Percentiles rank a stretch among this genome's conserved stretches.
These are phyloP conservation scores for Centella asiatica DNA, from an alignment of 129 eudicot species.

Conservation along the genomic window DNA sequence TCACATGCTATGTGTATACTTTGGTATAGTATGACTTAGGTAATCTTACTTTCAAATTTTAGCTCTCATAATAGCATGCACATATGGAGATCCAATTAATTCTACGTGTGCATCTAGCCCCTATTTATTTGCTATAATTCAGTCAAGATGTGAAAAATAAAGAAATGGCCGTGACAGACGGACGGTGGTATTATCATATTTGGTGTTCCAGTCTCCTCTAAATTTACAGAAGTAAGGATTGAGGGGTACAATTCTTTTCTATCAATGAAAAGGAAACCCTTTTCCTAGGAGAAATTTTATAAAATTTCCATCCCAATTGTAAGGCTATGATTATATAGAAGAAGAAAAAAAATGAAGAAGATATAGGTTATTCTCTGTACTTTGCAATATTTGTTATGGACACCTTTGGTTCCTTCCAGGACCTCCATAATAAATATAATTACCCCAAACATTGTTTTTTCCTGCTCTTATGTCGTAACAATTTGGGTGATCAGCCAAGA, in stretches of 20 bases:
- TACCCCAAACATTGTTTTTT: conserved; percentile 81
- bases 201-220: no score
- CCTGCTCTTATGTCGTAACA: conserved; percentile 80
- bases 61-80: neutral
- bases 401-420: conserved; percentile 80
- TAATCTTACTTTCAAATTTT: conserved; percentile 7
- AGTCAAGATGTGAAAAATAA: neutral
- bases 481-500: conserved; percentile 88
- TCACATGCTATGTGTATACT: neutral
- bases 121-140: neutral
- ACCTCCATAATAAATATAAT: conserved; percentile 91
- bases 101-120: no score
- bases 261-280: no score
- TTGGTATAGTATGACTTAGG: neutral
- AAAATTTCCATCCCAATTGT: conserved; percentile 10
- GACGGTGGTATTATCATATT: no score
- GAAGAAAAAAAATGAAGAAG: neutral
- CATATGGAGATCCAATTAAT: no score
- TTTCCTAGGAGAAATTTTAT: neutral
- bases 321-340: conserved; percentile 6
- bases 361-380: conserved; percentile 7
- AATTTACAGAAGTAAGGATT: no score
- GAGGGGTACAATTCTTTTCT: no score
- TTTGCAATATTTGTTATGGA: conserved; percentile 29
- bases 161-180: no score